Evolutionary conservation across 352 stramenopile species (phyloP).

Genomic region (Globisporangium spinosum): DNA sequence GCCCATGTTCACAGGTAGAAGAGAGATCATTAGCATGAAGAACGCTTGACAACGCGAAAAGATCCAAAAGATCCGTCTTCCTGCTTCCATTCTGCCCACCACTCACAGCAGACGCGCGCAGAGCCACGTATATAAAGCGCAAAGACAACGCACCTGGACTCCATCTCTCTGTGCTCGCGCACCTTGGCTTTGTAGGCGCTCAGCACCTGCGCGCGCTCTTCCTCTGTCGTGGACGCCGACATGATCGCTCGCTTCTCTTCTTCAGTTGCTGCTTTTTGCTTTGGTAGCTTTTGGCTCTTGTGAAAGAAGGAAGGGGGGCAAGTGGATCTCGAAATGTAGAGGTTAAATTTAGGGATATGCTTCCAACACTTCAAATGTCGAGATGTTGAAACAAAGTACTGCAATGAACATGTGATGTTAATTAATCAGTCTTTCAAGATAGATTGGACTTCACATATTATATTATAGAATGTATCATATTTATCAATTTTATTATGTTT

Average conservation of each 20-base stretch:
- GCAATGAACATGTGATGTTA: background rate
- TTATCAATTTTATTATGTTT: no score
- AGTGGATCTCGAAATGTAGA: slow-evolving; percentile 3
- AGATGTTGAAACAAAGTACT: background rate
- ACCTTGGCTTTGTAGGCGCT: slow-evolving; percentile 96
- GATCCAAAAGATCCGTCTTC: slow-evolving; percentile 9
- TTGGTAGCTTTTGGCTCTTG: background rate
- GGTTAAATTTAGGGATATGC: slow-evolving; percentile 1
- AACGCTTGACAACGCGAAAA: background rate
- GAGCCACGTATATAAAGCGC: background rate
- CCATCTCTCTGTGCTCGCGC: slow-evolving; percentile 95
- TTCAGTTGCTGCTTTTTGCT: background rate
- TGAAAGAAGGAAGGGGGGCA: slow-evolving; percentile 2
- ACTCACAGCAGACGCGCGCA: background rate
- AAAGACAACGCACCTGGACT: slow-evolving; percentile 72
- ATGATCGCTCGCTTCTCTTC: slow-evolving; percentile 30
- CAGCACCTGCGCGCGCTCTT: slow-evolving; percentile 91
- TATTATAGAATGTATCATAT: background rate
- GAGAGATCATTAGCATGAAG: slow-evolving; percentile 1
- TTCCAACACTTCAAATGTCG: slow-evolving; percentile 1
- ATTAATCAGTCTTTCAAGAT: background rate
- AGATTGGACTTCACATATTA: background rate
- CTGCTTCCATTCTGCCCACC: background rate
- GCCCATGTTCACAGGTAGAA: background rate
- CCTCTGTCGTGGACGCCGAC: slow-evolving; percentile 62